Evolutionary conservation across 1,284 basidiomycete species (phyloP).

Genomic region (Apiotrichum sp.): DNA sequence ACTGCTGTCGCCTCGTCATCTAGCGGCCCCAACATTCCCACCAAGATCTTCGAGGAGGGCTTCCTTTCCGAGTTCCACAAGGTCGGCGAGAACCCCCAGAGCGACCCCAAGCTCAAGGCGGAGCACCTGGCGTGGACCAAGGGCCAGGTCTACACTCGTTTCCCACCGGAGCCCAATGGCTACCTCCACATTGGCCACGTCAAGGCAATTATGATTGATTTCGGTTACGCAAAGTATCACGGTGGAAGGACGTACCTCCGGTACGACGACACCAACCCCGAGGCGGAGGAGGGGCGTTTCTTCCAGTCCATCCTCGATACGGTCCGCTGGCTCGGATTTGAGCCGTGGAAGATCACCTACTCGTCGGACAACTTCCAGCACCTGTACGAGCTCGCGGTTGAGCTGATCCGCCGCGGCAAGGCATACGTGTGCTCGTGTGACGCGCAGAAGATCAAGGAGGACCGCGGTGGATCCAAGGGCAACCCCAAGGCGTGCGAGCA

Average conservation of each 20-base stretch:
- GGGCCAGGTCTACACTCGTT: slow-evolving; percentile 87
- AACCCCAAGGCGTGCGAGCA: slow-evolving; percentile 80
- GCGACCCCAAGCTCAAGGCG: slow-evolving; percentile 68
- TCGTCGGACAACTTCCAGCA: slow-evolving; percentile 95
- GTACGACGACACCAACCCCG: slow-evolving; percentile 98
- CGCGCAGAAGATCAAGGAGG: slow-evolving; percentile 84
- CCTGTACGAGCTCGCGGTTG: slow-evolving; percentile 83
- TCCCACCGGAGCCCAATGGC: slow-evolving; percentile 98
- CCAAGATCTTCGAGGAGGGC: slow-evolving; percentile 80
- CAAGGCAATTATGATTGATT: slow-evolving; percentile 97
- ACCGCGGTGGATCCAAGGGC: slow-evolving; percentile 77
- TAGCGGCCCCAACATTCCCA: slow-evolving; percentile 36
- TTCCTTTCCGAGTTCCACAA: slow-evolving; percentile 91
- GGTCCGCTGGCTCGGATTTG: slow-evolving; percentile 93
- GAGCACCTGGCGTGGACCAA: slow-evolving; percentile 75
- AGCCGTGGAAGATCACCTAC: slow-evolving; percentile 99
- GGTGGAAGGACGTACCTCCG: slow-evolving; percentile 82
- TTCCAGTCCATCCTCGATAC: slow-evolving; percentile 96
- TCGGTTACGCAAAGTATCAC: slow-evolving; percentile 91
- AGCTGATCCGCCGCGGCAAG: slow-evolving; percentile 82
- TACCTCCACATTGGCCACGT: slow-evolving; percentile 95
- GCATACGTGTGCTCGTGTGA: slow-evolving; percentile 96
- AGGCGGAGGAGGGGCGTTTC: slow-evolving; percentile 91
- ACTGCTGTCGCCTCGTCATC: slow-evolving; percentile 41
- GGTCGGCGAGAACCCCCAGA: slow-evolving; percentile 90